Percentiles rank a stretch among this genome's conserved stretches.
Evolutionary conservation across 2,329 filamentous ascomycete genomes (phyloP).

Genomic region (Fonsecaea pedrosoi): DNA sequence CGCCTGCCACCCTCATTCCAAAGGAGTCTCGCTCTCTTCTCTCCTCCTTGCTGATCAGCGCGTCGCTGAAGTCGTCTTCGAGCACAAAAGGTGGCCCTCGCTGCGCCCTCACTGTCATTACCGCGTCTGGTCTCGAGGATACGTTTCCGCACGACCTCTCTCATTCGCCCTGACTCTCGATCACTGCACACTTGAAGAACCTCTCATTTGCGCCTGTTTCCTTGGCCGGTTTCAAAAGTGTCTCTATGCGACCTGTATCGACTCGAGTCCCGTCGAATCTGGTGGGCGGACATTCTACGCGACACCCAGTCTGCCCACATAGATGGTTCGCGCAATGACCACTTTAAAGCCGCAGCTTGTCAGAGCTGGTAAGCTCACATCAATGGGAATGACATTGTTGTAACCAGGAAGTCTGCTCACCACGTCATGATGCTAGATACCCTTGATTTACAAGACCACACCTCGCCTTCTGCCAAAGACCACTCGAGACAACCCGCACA

Average conservation of each 20-base stretch:
- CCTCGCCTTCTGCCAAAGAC: conserved; percentile 82
- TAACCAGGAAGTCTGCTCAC: conserved; percentile 13
- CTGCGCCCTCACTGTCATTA: conserved; percentile 33
- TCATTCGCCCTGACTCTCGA: conserved; percentile 3
- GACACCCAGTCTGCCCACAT: conserved; percentile 26
- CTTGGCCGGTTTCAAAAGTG: not conserved
- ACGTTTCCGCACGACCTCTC: not conserved
- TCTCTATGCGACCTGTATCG: conserved; percentile 36
- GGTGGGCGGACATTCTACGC: conserved; percentile 29
- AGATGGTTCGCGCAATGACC: conserved; percentile 39
- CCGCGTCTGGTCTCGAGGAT: conserved; percentile 27
- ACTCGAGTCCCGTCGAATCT: conserved; percentile 27
- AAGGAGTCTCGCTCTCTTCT: conserved; percentile 2
- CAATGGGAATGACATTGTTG: conserved; percentile 3
- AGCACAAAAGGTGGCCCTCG: conserved; percentile 5
- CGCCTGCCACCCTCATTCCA: conserved; percentile 22
- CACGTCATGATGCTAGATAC: conserved; percentile 69
- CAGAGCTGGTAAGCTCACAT: conserved; percentile 51
- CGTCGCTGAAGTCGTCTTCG: conserved; percentile 10
- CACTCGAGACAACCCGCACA: conserved; percentile 67
- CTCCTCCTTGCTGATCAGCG: not conserved
- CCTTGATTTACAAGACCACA: conserved; percentile 87
- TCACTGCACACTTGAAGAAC: not conserved
- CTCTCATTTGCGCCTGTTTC: conserved; percentile 3
- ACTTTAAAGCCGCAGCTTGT: conserved; percentile 51